A percentile compares a stretch with the other conserved stretches of the same genome.
phyloP scores from a whole-genome alignment of 179 eudicot species.

The Corrigiola litoralis region DNA sequence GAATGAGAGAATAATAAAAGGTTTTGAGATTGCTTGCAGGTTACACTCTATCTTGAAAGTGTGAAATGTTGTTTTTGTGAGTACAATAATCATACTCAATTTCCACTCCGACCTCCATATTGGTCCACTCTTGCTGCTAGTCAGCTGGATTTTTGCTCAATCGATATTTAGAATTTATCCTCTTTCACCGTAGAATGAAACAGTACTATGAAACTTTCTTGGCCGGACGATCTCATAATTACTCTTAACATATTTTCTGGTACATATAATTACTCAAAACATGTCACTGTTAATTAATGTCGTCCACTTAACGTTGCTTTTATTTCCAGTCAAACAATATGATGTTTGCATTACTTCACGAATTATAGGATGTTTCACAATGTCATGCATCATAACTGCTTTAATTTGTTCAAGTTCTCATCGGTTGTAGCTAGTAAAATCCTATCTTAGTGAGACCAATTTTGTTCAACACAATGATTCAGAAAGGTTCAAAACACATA shows the following conservation, averaged over 20 bases:
- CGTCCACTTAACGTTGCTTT: conserved; percentile 7
- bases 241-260: no score
- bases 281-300: conserved; percentile 3
- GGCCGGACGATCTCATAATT: background rate
- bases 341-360: background rate
- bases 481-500: no score
- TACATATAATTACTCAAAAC: no score
- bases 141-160: background rate
- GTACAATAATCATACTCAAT: conserved; percentile 2
- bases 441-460: no score
- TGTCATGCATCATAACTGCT: background rate
- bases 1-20: background rate
- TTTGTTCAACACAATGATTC: no score
- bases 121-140: conserved; percentile 2
- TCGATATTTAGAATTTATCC: background rate
- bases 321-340: conserved; percentile 3
- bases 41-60: conserved; percentile 2
- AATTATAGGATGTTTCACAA: background rate
- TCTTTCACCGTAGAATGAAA: background rate
- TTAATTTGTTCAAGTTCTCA: no score
- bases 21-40: conserved; percentile 18
- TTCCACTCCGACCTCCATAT: background rate
- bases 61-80: background rate
- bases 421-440: no score
- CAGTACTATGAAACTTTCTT: background rate